A percentile compares a stretch with the other conserved stretches of the same genome.
Conservation (phyloP, 1,139 yeast species). For the Hanseniaspora uvarum region DNA sequence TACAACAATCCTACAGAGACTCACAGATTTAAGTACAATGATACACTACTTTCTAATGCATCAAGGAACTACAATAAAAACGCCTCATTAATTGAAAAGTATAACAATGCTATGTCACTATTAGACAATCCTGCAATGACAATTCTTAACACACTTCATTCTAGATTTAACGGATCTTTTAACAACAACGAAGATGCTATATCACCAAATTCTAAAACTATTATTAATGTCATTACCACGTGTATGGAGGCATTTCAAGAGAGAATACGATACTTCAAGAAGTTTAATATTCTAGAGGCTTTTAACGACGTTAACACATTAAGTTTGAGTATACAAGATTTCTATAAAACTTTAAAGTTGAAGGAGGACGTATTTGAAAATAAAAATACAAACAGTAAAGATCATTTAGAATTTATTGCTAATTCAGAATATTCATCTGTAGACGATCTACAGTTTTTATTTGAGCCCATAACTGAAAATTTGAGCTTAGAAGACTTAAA, state of each 20-base stretch:
- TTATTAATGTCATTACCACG: background rate
- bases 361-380: background rate
- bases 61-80: background rate
- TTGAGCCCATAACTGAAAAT: background rate
- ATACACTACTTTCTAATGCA: background rate
- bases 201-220: background rate
- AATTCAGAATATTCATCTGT: background rate
- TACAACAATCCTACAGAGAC: background rate
- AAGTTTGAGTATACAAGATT: background rate
- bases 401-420: background rate
- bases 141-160: background rate
- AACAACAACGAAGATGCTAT: background rate
- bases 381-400: background rate
- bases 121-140: constrained; percentile 3
- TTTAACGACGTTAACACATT: background rate
- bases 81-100: background rate
- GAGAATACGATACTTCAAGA: background rate
- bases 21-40: background rate
- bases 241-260: background rate
- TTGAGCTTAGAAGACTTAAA: background rate
- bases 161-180: background rate
- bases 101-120: background rate
- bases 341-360: background rate
- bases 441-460: background rate
- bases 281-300: background rate